Evolutionary conservation across 192 early-diverging fungal species (phyloP).

Genomic region (Pilobolus umbonatus): DNA sequence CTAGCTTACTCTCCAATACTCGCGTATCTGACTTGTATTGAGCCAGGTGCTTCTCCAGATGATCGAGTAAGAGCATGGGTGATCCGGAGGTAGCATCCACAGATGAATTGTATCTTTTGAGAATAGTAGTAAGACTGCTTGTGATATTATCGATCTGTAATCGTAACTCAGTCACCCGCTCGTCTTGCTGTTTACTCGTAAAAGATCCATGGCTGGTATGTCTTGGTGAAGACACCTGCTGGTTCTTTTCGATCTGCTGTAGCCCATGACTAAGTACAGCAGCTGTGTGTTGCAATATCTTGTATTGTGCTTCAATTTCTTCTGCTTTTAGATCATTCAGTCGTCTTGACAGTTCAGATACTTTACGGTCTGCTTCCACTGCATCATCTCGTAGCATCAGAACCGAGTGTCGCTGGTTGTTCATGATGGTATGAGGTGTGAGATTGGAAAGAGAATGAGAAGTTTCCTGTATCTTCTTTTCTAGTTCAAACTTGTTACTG

Average conservation of each 20-base stretch:
- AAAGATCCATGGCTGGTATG: not conserved
- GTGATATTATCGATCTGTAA: conserved; percentile 34
- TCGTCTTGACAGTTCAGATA: conserved; percentile 45
- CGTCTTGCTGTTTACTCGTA: conserved; percentile 1
- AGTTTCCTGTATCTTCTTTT: conserved; percentile 57
- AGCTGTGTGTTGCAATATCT: conserved; percentile 50
- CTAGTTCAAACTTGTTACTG: conserved; percentile 43
- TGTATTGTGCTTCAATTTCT: conserved; percentile 39
- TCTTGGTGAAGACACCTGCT: not conserved
- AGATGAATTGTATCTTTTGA: conserved; percentile 11
- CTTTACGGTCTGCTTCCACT: conserved; percentile 45
- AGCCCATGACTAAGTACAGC: conserved; percentile 46
- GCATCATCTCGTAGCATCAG: conserved; percentile 48
- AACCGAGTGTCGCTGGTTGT: conserved; percentile 46
- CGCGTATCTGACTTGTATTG: conserved; percentile 24
- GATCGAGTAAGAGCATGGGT: conserved; percentile 14
- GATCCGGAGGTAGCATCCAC: not conserved
- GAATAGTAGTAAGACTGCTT: conserved; percentile 23
- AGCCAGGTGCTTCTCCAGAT: conserved; percentile 31
- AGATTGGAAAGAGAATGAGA: conserved; percentile 49
- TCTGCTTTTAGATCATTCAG: conserved; percentile 45
- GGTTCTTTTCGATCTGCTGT: conserved; percentile 30
- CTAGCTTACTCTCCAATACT: conserved; percentile 35
- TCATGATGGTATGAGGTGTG: not conserved
- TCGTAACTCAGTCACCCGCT: conserved; percentile 20